Percentiles rank a stretch among this genome's conserved stretches.
phyloP scores from a whole-genome alignment of 768 basidiomycete species.

The Cubamyces lactineus region DNA sequence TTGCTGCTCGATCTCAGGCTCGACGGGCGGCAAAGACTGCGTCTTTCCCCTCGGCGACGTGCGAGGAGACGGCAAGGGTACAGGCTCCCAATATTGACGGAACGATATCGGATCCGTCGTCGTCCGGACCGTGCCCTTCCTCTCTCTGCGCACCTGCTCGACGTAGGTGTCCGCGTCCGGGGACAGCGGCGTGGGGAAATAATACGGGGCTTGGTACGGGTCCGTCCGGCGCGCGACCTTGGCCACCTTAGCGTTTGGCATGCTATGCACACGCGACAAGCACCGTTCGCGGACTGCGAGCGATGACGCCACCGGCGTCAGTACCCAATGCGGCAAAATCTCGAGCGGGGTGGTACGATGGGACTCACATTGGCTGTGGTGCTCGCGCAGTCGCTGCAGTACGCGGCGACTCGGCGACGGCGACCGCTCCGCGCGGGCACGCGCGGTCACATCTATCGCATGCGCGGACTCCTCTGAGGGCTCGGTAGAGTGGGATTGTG shows the following conservation, averaged over 20 bases:
- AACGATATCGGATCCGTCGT: neutral
- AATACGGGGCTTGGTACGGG: constrained; percentile 68
- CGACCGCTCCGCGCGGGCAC: neutral
- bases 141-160: constrained; percentile 21
- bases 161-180: constrained; percentile 40
- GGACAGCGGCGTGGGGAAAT: constrained; percentile 53
- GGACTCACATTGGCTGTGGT: constrained; percentile 9
- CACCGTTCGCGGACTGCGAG: constrained; percentile 20
- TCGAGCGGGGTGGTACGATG: neutral
- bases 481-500: neutral
- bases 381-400: constrained; percentile 8
- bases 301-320: no score
- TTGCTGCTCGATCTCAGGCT: neutral
- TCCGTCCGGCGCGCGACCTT: constrained; percentile 44
- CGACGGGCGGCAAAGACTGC: neutral
- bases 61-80: neutral
- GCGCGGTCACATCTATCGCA: neutral
- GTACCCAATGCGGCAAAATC: neutral
- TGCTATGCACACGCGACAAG: constrained; percentile 15
- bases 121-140: neutral
- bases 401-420: constrained; percentile 5
- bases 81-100: constrained; percentile 13
- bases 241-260: constrained; percentile 12
- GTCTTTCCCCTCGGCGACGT: constrained; percentile 11
- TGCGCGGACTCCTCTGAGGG: constrained; percentile 7